Conservation (phyloP, 805 yeast genomes). For the Wickerhamomyces bisporus region DNA sequence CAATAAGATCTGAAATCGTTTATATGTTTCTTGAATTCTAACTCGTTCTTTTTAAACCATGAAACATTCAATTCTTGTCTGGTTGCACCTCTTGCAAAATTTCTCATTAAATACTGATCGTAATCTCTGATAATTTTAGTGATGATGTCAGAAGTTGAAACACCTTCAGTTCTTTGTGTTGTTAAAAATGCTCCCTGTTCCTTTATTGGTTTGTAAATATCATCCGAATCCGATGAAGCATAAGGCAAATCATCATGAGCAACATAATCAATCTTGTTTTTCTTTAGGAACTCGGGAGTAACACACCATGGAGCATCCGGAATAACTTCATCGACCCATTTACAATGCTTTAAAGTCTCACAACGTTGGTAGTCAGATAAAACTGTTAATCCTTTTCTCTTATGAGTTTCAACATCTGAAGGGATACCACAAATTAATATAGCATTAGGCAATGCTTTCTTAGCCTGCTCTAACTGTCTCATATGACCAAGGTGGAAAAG, state of each 20-base stretch:
- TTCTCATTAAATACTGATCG: conserved; percentile 94
- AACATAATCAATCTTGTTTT: conserved; percentile 88
- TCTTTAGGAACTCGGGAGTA: conserved; percentile 68
- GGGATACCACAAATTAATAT: conserved; percentile 89
- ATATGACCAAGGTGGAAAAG: conserved; percentile 95
- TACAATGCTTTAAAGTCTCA: conserved; percentile 89
- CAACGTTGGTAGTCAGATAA: conserved; percentile 81
- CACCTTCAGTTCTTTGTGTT: conserved; percentile 95
- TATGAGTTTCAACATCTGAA: conserved; percentile 84
- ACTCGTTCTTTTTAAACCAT: conserved; percentile 95
- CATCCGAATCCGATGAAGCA: conserved; percentile 83
- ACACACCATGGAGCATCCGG: conserved; percentile 96
- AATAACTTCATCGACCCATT: conserved; percentile 96
- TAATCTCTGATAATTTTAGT: conserved; percentile 93
- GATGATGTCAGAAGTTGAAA: conserved; percentile 92
- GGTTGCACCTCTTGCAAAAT: conserved; percentile 96
- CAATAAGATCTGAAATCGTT: conserved; percentile 82
- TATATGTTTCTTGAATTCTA: conserved; percentile 88
- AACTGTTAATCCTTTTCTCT: conserved; percentile 89
- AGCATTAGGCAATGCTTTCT: conserved; percentile 83
- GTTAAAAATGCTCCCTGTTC: conserved; percentile 85
- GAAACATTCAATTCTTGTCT: conserved; percentile 94
- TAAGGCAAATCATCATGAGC: conserved; percentile 98
- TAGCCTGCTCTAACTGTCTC: conserved; percentile 96
- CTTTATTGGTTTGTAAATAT: conserved; percentile 89